Evolutionary conservation across 1,139 yeast species (phyloP).

Genomic region (Zygotorulaspora mrakii): DNA sequence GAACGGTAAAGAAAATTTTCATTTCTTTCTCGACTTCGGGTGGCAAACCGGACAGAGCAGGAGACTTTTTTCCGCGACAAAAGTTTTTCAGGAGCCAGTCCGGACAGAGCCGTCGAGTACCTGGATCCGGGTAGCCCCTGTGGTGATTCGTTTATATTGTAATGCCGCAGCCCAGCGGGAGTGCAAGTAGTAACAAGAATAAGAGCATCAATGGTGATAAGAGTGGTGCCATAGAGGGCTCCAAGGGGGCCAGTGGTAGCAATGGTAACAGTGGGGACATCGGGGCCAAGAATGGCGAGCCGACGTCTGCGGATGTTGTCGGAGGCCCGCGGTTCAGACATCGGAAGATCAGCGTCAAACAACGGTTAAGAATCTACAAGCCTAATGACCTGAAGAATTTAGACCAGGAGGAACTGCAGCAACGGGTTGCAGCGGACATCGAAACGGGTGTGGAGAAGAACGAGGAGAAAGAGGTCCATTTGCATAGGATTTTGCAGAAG

Average conservation of each 20-base stretch:
- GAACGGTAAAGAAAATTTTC: no score
- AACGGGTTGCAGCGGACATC: constrained; percentile 80
- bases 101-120: constrained; percentile 8
- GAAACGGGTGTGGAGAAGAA: constrained; percentile 98
- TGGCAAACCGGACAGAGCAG: no score
- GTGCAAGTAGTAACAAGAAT: constrained; percentile 8
- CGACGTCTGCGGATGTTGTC: constrained; percentile 8
- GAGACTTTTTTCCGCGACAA: no score
- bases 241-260: no score
- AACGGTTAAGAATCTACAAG: constrained; percentile 72
- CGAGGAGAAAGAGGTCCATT: constrained; percentile 95
- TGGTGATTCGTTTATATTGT: no score
- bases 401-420: constrained; percentile 64
- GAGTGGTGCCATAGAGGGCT: neutral
- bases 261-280: neutral
- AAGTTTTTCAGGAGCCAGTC: constrained; percentile 1
- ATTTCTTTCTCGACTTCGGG: no score
- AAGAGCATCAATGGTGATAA: constrained; percentile 5
- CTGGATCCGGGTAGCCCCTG: constrained; percentile 1
- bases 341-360: constrained; percentile 86
- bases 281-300: constrained; percentile 4
- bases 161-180: constrained; percentile 14
- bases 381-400: constrained; percentile 78
- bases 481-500: constrained; percentile 65
- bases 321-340: constrained; percentile 63